Evolutionary conservation across 768 basidiomycete genomes (phyloP).

Genomic region (Harrya chromipes): DNA sequence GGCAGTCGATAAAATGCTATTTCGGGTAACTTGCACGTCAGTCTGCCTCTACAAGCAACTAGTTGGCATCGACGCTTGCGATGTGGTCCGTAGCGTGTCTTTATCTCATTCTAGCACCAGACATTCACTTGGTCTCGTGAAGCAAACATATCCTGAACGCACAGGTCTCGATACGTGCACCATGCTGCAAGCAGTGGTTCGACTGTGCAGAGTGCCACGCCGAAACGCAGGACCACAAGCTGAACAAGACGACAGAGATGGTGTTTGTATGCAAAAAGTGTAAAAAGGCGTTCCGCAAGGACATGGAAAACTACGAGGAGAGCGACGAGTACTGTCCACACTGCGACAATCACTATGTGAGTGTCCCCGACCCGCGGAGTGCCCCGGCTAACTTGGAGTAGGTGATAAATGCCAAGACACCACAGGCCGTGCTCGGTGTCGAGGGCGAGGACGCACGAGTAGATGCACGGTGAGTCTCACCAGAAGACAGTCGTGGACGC

Average conservation of each 20-base stretch:
- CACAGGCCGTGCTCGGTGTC: slow-evolving; percentile 78
- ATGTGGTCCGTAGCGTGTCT: slow-evolving; percentile 27
- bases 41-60: too few species aligned
- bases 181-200: slow-evolving; percentile 97
- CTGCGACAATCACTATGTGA: slow-evolving; percentile 97
- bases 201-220: slow-evolving; percentile 97
- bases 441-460: slow-evolving; percentile 91
- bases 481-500: not conserved
- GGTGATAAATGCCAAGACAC: slow-evolving; percentile 92
- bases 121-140: slow-evolving; percentile 1
- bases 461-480: slow-evolving; percentile 67
- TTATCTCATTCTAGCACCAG: not conserved
- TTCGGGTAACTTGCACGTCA: too few species aligned
- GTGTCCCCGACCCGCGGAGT: slow-evolving; percentile 26
- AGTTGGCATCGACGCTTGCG: not conserved
- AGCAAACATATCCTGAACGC: slow-evolving; percentile 97
- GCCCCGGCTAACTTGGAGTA: slow-evolving; percentile 29
- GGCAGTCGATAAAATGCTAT: too few species aligned
- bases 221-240: slow-evolving; percentile 69
- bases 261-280: slow-evolving; percentile 83
- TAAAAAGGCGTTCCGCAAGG: slow-evolving; percentile 95
- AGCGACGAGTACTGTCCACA: slow-evolving; percentile 98
- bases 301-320: slow-evolving; percentile 89
- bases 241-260: slow-evolving; percentile 82
- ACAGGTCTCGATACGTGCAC: slow-evolving; percentile 93